Evolutionary conservation across 1,284 basidiomycete species (phyloP).

Genomic region (Violaceomyces palustris): DNA sequence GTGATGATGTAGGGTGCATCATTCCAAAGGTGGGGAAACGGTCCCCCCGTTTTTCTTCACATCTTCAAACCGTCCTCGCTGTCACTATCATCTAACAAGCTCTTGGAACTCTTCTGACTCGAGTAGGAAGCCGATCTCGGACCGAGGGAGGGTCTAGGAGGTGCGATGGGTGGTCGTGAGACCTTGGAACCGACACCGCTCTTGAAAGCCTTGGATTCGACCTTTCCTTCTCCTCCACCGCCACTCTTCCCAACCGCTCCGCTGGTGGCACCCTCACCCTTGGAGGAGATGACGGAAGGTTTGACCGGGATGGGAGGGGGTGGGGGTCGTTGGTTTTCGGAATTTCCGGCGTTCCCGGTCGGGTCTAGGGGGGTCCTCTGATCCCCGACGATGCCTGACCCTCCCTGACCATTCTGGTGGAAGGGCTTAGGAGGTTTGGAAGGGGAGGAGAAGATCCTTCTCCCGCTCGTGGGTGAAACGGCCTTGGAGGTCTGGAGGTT

Average conservation of each 20-base stretch:
- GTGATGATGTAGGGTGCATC: too few species aligned
- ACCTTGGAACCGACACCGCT: background rate
- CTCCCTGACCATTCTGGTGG: background rate
- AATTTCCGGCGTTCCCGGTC: background rate
- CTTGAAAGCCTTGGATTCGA: too few species aligned
- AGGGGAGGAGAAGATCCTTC: background rate
- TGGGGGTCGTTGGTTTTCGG: background rate
- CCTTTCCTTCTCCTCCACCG: too few species aligned
- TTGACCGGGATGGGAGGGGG: slow-evolving; percentile 25
- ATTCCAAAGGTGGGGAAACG: too few species aligned
- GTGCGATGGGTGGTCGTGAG: slow-evolving; percentile 15
- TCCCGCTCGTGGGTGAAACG: background rate
- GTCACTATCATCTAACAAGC: slow-evolving; percentile 25
- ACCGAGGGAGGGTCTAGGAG: slow-evolving; percentile 16
- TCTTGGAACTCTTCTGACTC: slow-evolving; percentile 20
- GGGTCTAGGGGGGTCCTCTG: background rate
- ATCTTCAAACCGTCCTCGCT: background rate
- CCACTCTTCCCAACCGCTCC: background rate
- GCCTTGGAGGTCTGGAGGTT: too few species aligned
- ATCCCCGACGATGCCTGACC: background rate
- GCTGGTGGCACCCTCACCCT: background rate
- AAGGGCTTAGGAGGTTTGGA: slow-evolving; percentile 4
- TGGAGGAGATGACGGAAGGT: slow-evolving; percentile 3
- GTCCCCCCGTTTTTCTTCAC: too few species aligned
- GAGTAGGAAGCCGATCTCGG: slow-evolving; percentile 21